These are phyloP conservation scores for Hanseniaspora uvarum DNA, from an alignment of 1,139 yeast genomes.

Conservation along the genomic window DNA sequence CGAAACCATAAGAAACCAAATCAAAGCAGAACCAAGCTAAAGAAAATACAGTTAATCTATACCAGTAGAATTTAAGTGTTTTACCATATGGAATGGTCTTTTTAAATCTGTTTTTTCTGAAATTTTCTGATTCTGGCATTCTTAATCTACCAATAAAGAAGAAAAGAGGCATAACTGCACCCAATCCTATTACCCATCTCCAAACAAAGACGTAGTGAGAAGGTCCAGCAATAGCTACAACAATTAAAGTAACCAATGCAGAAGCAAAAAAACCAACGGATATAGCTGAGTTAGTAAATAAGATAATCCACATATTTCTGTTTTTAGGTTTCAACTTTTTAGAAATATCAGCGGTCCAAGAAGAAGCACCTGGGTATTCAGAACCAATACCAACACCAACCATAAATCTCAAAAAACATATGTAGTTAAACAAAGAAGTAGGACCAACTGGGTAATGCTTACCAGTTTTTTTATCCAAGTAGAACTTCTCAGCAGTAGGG, in stretches of 20 bases:
- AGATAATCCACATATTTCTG: slow-evolving; percentile 14
- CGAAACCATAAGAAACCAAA: slow-evolving; percentile 78
- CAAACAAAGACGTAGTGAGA: slow-evolving; percentile 71
- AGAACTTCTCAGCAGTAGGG: slow-evolving; percentile 71
- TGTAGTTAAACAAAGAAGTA: slow-evolving; percentile 1
- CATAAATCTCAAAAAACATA: slow-evolving; percentile 13
- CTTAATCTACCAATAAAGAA: slow-evolving; percentile 67
- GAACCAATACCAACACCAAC: slow-evolving; percentile 14
- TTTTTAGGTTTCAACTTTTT: slow-evolving; percentile 9
- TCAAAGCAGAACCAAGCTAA: slow-evolving; percentile 87
- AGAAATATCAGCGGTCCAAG: slow-evolving; percentile 11
- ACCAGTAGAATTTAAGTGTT: slow-evolving; percentile 73
- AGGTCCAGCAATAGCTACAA: slow-evolving; percentile 30
- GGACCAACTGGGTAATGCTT: slow-evolving; percentile 27
- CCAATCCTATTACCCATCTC: slow-evolving; percentile 82
- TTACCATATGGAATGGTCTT: slow-evolving; percentile 57
- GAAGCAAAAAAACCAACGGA: slow-evolving; percentile 6
- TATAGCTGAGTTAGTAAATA: slow-evolving; percentile 51
- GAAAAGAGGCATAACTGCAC: slow-evolving; percentile 80
- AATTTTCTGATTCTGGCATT: slow-evolving; percentile 62
- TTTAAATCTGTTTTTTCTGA: slow-evolving; percentile 60
- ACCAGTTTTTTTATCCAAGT: slow-evolving; percentile 58
- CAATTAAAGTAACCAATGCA: slow-evolving; percentile 9
- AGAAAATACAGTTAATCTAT: slow-evolving; percentile 59
- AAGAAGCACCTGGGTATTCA: slow-evolving; percentile 16